phyloP scores from a whole-genome alignment of 148 eudicot species.

The Fagopyrum tataricum region DNA sequence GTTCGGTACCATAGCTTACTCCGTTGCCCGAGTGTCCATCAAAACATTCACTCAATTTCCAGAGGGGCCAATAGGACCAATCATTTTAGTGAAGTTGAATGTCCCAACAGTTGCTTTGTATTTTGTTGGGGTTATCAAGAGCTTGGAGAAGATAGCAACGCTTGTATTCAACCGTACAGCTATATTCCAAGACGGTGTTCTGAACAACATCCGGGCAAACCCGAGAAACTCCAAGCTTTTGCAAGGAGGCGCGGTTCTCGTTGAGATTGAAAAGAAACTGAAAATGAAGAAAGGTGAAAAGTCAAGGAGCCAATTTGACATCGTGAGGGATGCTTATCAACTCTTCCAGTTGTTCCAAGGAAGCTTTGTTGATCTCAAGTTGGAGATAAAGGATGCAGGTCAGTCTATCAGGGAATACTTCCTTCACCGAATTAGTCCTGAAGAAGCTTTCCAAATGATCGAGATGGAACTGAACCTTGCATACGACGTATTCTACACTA shows the following conservation, averaged over 20 bases:
- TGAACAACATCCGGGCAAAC: not conserved
- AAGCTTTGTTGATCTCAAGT: not conserved
- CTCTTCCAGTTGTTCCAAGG: not conserved
- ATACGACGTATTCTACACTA: not conserved
- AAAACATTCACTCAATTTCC: not conserved
- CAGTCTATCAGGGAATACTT: not conserved
- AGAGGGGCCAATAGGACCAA: too few species aligned
- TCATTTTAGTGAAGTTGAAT: not conserved
- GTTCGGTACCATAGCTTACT: constrained; percentile 1
- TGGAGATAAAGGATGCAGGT: not conserved
- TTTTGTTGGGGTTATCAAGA: not conserved
- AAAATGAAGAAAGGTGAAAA: not conserved
- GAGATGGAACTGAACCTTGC: not conserved
- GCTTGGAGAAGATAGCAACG: not conserved
- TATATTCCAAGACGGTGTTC: not conserved
- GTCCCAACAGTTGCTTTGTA: not conserved
- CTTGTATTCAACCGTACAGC: not conserved
- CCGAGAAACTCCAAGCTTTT: not conserved
- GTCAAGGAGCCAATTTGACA: not conserved
- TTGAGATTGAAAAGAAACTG: not conserved
- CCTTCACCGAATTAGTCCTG: not conserved
- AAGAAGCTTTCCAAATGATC: not conserved
- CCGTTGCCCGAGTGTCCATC: not conserved
- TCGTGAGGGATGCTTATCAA: not conserved
- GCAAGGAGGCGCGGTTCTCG: not conserved